A percentile compares a stretch with the other conserved stretches of the same genome.
Evolutionary conservation across 805 yeast species (phyloP).

Genomic region (Trichomonascus vanleenenianus): DNA sequence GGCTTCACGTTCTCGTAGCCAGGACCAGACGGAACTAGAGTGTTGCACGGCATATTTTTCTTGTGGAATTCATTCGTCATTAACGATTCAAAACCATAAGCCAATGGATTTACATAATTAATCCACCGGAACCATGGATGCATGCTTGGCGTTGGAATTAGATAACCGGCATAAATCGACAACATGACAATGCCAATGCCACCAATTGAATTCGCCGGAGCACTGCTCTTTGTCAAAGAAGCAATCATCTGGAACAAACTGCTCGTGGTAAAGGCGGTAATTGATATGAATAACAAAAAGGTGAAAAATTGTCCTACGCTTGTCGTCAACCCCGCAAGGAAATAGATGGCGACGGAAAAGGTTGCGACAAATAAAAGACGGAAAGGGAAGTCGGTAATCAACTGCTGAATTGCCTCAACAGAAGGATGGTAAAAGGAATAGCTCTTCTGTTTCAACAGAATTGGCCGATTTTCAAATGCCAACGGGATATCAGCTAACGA

Average conservation of each 20-base stretch:
- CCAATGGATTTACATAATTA: conserved; percentile 48
- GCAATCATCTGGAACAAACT: conserved; percentile 49
- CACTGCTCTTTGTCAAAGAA: conserved; percentile 39
- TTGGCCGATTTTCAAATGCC: conserved; percentile 45
- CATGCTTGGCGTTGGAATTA: conserved; percentile 53
- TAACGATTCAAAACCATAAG: conserved; percentile 54
- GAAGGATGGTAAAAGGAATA: conserved; percentile 69
- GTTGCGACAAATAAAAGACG: conserved; percentile 39
- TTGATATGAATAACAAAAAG: conserved; percentile 37
- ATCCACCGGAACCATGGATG: conserved; percentile 70
- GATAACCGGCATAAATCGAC: conserved; percentile 53
- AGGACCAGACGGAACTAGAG: conserved; percentile 52
- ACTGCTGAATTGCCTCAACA: conserved; percentile 59
- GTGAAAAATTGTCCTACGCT: conserved; percentile 49
- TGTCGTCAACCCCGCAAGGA: conserved; percentile 44
- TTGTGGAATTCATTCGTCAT: conserved; percentile 59
- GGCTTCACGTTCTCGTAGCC: conserved; percentile 36
- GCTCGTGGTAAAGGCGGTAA: conserved; percentile 41
- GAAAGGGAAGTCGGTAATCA: conserved; percentile 55
- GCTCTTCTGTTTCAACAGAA: conserved; percentile 61
- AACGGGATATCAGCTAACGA: conserved; percentile 48
- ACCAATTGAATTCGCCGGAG: conserved; percentile 56
- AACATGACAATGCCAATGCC: conserved; percentile 47
- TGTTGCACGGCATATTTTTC: conserved; percentile 44
- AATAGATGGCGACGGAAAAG: conserved; percentile 46